Base-by-base conservation (phyloP, 352 stramenopile species). In the Pythium diclinum region DNA sequence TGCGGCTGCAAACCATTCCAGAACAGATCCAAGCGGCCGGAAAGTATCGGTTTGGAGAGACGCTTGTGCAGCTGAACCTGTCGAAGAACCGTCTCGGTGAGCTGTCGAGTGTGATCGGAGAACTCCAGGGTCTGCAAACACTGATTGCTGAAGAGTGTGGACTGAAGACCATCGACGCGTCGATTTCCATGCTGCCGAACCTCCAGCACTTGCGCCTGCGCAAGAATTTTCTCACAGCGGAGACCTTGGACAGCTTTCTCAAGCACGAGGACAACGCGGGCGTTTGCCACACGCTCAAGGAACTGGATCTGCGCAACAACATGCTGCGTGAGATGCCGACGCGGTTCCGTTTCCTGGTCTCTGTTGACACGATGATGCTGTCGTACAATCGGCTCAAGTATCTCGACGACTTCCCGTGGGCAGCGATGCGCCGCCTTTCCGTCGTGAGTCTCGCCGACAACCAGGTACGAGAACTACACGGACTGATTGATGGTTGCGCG, bases 251-350 rank as follows among this genome's bases (percentile, higher is more conserved):
- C 63, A 56, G 42, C 0, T 65, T 89, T 51, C 73, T 92, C 19
- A 42, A 25, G 21, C 60, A 52, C 1, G 71, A 70, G 40, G 62
- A 49, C 17, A 40, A 56, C 51, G 63, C 74, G 16, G 71, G 63
- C 11, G 49, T 88, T 19, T 77, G 67, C 57, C 66, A 66, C 3
- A 78, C 79, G 36, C 58, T 93, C 36, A 84, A 89, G 53, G 82
- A 93, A 46, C 59, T 93, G 32, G 84, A 93, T 73, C 56, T 93
- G 11, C 76, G 82, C 32, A 87, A 89, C 69, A 93, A 93, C 38
- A 55, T 77, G 13, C 48, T 93, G 36, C 84, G 61, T 5, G 73
- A 75, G 5, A 67, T 91, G 42, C 85, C 85, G 2, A 59, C 47
- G 28, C 71, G 72, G 0, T 55, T 89, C 34, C 70, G 73, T 19